These are phyloP conservation scores for Aspergillus pseudotamarii DNA, from an alignment of 2,329 filamentous ascomycete species.

Conservation along the genomic window DNA sequence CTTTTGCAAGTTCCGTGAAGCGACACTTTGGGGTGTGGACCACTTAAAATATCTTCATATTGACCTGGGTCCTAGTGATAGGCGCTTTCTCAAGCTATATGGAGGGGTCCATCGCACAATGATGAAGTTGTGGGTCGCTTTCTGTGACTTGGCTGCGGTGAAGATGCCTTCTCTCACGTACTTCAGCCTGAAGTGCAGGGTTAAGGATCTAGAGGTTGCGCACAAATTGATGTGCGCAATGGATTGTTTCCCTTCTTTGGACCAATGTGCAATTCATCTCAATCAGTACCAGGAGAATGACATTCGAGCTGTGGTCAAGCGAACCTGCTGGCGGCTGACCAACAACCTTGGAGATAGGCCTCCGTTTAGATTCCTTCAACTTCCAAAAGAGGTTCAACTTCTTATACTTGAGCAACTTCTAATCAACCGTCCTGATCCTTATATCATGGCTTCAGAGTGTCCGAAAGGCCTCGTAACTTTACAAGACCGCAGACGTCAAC, in stretches of 20 bases:
- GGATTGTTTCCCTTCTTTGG: slow-evolving; percentile 25
- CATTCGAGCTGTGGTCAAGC: slow-evolving; percentile 18
- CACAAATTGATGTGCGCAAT: slow-evolving; percentile 17
- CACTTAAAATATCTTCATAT: slow-evolving; percentile 23
- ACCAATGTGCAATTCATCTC: slow-evolving; percentile 27
- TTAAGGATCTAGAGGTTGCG: slow-evolving; percentile 24
- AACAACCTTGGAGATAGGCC: slow-evolving; percentile 11
- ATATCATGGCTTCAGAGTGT: slow-evolving; percentile 11
- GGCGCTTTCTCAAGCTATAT: slow-evolving; percentile 20
- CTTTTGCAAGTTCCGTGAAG: slow-evolving; percentile 14
- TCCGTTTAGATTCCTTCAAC: slow-evolving; percentile 24
- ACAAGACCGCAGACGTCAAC: slow-evolving; percentile 18
- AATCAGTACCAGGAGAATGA: slow-evolving; percentile 16
- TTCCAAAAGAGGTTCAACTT: slow-evolving; percentile 33
- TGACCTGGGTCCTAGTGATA: slow-evolving; percentile 23
- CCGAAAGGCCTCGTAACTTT: slow-evolving; percentile 17
- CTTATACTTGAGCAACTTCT: slow-evolving; percentile 26
- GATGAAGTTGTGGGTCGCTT: slow-evolving; percentile 22
- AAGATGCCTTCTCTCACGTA: slow-evolving; percentile 20
- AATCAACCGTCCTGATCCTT: slow-evolving; percentile 18
- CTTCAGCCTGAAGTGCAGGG: slow-evolving; percentile 28
- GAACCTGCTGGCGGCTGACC: slow-evolving; percentile 21
- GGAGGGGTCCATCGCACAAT: slow-evolving; percentile 17
- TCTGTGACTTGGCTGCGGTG: slow-evolving; percentile 18
- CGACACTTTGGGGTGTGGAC: slow-evolving; percentile 17